Evolutionary conservation across 176 grass and related monocot species (phyloP).

Genomic region (Paspalum vaginatum): DNA sequence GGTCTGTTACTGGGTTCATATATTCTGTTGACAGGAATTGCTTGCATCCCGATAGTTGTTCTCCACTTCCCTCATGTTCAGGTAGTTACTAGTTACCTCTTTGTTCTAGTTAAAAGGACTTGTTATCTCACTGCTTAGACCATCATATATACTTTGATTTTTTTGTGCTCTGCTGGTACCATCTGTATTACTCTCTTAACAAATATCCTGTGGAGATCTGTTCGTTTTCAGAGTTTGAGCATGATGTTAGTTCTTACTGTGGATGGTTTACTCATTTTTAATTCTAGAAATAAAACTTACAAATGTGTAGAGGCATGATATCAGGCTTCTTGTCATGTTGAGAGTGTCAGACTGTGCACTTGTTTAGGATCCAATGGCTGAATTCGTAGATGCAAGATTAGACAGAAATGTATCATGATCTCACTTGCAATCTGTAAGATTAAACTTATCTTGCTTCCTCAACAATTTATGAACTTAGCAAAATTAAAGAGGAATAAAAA

Average conservation of each 20-base stretch:
- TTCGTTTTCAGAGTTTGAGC: neutral
- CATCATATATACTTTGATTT: slow-evolving; percentile 2
- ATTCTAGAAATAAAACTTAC: neutral
- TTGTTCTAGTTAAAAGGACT: neutral
- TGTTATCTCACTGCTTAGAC: neutral
- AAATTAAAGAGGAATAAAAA: neutral
- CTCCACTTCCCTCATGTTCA: slow-evolving; percentile 93
- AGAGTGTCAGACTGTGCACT: slow-evolving; percentile 1
- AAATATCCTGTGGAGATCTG: neutral
- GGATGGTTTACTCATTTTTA: neutral
- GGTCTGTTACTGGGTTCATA: slow-evolving; percentile 87
- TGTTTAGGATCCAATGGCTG: slow-evolving; percentile 3
- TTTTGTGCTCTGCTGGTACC: neutral
- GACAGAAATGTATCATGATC: neutral
- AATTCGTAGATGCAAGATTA: slow-evolving; percentile 3
- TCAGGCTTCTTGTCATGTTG: neutral
- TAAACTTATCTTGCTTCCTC: neutral
- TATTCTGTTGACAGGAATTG: slow-evolving; percentile 75
- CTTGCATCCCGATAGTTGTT: slow-evolving; percentile 85
- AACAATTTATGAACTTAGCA: neutral
- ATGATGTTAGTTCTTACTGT: slow-evolving; percentile 6
- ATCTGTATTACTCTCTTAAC: neutral
- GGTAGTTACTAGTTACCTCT: slow-evolving; percentile 50
- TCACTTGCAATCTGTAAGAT: slow-evolving; percentile 12
- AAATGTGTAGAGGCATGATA: neutral